Conservation (phyloP, 2,329 filamentous ascomycete genomes). For the Pyrenophora teres region DNA sequence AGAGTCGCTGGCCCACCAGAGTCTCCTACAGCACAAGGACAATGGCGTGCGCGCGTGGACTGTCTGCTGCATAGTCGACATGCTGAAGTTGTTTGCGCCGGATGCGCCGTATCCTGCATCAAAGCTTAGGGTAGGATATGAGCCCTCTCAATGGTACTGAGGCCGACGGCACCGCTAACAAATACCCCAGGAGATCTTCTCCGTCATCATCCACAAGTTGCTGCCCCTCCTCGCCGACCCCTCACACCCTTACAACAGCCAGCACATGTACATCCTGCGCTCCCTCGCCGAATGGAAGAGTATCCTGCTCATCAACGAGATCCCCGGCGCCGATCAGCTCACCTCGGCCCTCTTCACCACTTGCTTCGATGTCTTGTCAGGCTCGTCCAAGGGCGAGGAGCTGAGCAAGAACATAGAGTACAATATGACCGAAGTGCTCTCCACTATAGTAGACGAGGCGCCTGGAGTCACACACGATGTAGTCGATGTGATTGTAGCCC, state of each 20-base stretch:
- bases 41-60: conserved; percentile 88
- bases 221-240: conserved; percentile 85
- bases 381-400: conserved; percentile 77
- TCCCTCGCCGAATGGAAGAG: conserved; percentile 94
- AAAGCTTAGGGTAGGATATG: conserved; percentile 77
- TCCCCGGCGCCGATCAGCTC: conserved; percentile 79
- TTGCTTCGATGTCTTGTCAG: conserved; percentile 90
- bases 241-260: conserved; percentile 85
- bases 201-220: conserved; percentile 80
- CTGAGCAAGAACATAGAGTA: conserved; percentile 93
- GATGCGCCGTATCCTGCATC: conserved; percentile 90
- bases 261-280: conserved; percentile 88
- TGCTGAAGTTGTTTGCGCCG: conserved; percentile 89
- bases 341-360: conserved; percentile 76
- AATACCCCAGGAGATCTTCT: conserved; percentile 79
- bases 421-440: conserved; percentile 84
- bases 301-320: conserved; percentile 86
- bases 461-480: conserved; percentile 77
- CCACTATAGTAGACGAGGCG: conserved; percentile 85
- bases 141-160: neutral
- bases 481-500: conserved; percentile 90
- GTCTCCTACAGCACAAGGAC: conserved; percentile 89
- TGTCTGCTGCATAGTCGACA: conserved; percentile 87
- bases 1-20: conserved; percentile 79
- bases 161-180: conserved; percentile 12